Evolutionary conservation across 352 stramenopile genomes (phyloP), one percentile per base, ranked within the genome.

Genomic region (Pythium angustatum): DNA sequence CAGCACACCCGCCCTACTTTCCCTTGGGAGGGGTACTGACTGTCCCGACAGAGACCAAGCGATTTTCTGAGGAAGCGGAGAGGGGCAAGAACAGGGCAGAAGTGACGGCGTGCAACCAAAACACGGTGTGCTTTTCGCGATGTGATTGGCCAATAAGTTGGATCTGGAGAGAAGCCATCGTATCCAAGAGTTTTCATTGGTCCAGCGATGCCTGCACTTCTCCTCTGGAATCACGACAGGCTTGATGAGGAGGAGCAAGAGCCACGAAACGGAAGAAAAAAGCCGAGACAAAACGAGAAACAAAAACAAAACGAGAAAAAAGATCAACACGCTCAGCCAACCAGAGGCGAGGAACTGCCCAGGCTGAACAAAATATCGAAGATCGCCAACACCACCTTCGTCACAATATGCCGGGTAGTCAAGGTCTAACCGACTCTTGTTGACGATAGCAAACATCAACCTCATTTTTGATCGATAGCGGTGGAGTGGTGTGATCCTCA

Each of bases 61-160:
- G 59, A 66, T 66, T 66, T 66, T 66, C 59, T 66, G 50, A 60
- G 59, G 59, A 66, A 66, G 34, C 14, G 15, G 12, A 31, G 49
- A 21, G 27, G 54, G 43, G 33, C 50, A 45, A 56, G 30, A 58
- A 47, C n/a, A 27, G 30, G 44, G 19, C 9, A 31, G 52, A 30
- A 64, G 51, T 21, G 9, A 28, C 51, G 12, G 14, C 24, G 7
- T 24, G 12, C 7, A 40, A 22, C n/a, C 56, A 64, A 64, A 64
- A 64, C 44, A 49, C 4, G 56, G 56, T 64, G 15, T 14, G 1
- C 14, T 17, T 17, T 19, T 2, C 26, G 26, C 0, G 1, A 27
- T 56, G 6, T 48, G 43, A 64, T 64, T 64, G 56, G 56, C 9
- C 22, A 26, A 47, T 47, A 33, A 17, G 11, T 9, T 22, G 3